Percentiles rank a stretch among this genome's conserved stretches.
phyloP scores from a whole-genome alignment of 2,329 filamentous ascomycete species.

The Penicillium brasilianum region DNA sequence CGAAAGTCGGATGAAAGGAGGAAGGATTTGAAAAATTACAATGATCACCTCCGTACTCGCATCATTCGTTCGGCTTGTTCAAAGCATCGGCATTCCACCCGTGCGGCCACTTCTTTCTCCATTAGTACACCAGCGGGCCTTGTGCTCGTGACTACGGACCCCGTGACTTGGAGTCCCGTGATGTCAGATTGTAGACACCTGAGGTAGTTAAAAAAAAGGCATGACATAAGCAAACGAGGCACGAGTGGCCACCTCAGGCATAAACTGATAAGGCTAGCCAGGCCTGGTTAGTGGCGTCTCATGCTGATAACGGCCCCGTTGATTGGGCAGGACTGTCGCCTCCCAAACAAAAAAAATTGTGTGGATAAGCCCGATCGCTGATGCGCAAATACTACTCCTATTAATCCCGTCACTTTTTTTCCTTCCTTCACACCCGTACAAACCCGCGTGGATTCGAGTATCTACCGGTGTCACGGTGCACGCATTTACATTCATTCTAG shows the following conservation, averaged over 20 bases:
- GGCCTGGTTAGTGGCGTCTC: conserved; percentile 14
- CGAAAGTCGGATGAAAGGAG: conserved; percentile 10
- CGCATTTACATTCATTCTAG: conserved; percentile 3
- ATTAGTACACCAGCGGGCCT: background rate
- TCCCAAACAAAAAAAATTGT: conserved; percentile 29
- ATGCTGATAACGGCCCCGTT: conserved; percentile 15
- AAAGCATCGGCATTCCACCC: conserved; percentile 9
- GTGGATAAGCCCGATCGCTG: conserved; percentile 25
- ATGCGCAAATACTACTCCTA: conserved; percentile 8
- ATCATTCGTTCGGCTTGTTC: background rate
- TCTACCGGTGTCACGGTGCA: conserved; percentile 14
- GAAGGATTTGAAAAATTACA: background rate
- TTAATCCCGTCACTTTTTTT: conserved; percentile 2
- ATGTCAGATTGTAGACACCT: background rate
- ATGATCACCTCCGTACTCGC: background rate
- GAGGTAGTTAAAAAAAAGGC: background rate
- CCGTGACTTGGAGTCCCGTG: background rate
- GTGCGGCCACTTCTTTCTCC: background rate
- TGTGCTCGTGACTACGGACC: background rate
- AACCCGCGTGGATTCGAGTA: conserved; percentile 15
- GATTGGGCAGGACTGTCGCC: conserved; percentile 25
- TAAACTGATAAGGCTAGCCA: conserved; percentile 22
- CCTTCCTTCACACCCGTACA: conserved; percentile 19
- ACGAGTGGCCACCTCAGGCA: conserved; percentile 13
- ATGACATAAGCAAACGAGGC: background rate